Base-by-base conservation (phyloP, 2,329 filamentous ascomycete genomes). In the Xenosphaeropsis pyriputrescens region DNA sequence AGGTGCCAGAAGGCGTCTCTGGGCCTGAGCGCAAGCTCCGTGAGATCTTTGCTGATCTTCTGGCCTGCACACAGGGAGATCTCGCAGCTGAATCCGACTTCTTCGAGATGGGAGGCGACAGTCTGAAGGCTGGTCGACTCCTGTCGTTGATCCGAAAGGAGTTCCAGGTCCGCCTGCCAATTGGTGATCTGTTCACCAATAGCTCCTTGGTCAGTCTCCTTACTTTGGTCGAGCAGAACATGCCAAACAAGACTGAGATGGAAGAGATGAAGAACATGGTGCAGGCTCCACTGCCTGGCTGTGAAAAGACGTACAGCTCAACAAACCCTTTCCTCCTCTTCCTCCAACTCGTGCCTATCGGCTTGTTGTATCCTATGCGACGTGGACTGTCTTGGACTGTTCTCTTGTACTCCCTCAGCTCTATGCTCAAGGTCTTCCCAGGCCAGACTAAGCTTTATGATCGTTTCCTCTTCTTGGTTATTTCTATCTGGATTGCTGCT, bases 31-130 rank as follows among this genome's bases (percentile, higher is more conserved):
- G 56, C 9, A 57, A 55, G 15, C 57, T 70, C 2, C 54, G 57
- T 7, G 57, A 58, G 9, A 51, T 62, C 2, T 70, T 70, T 38
- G 62, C 65, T 7, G 49, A 59, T 2, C 56, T 68, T 3, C 54
- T 35, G 8, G 14, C 33, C 8, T 35, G 33, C 12, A 14, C 33
- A 11, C 18, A 18, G 7, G n/a, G 15, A 17, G 33, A 18, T 35
- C 53, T 71, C 11, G 47, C 54, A 1, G 42, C 48, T 0, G 49
- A 59, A 2, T 61, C 63, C 0, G 65, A 70, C 47, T 71, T 72
- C 46, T 71, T 71, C 45, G 56, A 58, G 11, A 56, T 70, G 13
- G 68, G 68, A 5, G 68, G 70, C 14, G 68, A 73, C 45, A 71
- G 67, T 29, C 57, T 75, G 34, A 59, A 59, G 15, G 70, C 70